Conservation (phyloP, 768 basidiomycete species). For the Kwoniella sp. region DNA sequence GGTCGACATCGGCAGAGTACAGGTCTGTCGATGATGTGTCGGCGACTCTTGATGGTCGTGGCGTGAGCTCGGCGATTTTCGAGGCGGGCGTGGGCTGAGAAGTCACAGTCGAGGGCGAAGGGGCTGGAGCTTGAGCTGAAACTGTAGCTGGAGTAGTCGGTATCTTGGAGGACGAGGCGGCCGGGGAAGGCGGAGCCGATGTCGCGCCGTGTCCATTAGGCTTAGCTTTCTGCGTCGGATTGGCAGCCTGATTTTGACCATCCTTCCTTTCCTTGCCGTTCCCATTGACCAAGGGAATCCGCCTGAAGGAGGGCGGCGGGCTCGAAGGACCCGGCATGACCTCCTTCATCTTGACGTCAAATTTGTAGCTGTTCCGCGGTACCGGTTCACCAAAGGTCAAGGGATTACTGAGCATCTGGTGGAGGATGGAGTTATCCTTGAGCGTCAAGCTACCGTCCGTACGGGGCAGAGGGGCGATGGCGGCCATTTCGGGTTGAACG, state of each 20-base stretch:
- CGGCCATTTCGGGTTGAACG: too few relatives aligned
- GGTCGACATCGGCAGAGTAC: slow-evolving; percentile 4
- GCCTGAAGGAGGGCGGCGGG: slow-evolving; percentile 11
- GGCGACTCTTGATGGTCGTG: background rate
- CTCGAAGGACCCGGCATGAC: slow-evolving; percentile 23
- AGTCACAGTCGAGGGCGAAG: too few relatives aligned
- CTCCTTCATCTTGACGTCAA: slow-evolving; percentile 9
- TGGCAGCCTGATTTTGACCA: background rate
- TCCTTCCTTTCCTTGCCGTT: background rate
- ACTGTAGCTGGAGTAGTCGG: background rate
- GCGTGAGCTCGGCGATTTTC: too few relatives aligned
- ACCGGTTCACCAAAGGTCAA: slow-evolving; percentile 13
- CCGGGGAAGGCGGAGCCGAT: background rate
- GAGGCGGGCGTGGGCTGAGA: too few relatives aligned
- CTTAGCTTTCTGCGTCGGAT: background rate
- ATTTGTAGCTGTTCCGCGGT: slow-evolving; percentile 9
- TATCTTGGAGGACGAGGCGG: background rate
- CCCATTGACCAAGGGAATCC: background rate
- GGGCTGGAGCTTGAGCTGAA: too few relatives aligned
- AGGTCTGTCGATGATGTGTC: background rate
- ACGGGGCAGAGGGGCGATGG: background rate
- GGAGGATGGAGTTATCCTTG: slow-evolving; percentile 2
- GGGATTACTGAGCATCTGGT: slow-evolving; percentile 18
- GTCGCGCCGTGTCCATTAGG: background rate
- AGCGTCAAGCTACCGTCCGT: background rate